Evolutionary conservation across 768 basidiomycete species (phyloP), one percentile per base, ranked within the genome.

Genomic region (Lentinula raphanica): DNA sequence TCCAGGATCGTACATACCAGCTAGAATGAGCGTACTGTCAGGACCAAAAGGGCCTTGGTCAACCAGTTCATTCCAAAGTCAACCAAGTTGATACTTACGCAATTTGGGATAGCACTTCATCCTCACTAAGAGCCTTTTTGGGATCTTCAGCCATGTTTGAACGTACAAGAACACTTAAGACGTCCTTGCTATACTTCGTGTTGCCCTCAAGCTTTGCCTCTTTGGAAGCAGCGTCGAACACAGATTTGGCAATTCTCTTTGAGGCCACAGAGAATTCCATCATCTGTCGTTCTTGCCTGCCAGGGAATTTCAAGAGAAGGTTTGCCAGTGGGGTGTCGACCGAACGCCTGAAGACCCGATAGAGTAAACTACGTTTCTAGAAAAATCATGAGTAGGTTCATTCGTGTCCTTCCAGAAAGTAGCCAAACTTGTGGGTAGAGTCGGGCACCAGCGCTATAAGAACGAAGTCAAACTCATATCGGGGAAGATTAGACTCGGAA

Each of bases 21-120:
- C 80, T 29, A 82, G 59, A 35, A 81, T 69, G 9, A 82, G 71
- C 2, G 76, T 77, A 3, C 70, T 69, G n/a, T 35, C 21, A 58
- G 23, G 15, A 9, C 5, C 4, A 5, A 25, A 44, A 44, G 23
- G 25, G 3, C 4, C 31, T 51, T 25, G 31, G 29, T 25, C 1
- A 19, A 7, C 35, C 29, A 17, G 25, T n/a, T n/a, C n/a, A n/a
- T n/a, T n/a, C 3, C 21, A 15, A 56, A 19, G 2, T n/a, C 9
- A 49, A 62, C 60, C 40, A 70, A 68, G 65, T 65, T 21, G 9
- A 5, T 0, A 21, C 19, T 21, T 44, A 23, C 42, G 42, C 42
- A 48, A 72, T 68, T 60, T 74, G 70, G 5, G 69, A 65, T 8
- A 70, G 57, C 40, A 73, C 69, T 56, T 74, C 72, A 21, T 53